These are phyloP conservation scores for Logfia minima DNA, from an alignment of 129 eudicot genomes.

Conservation along the genomic window DNA sequence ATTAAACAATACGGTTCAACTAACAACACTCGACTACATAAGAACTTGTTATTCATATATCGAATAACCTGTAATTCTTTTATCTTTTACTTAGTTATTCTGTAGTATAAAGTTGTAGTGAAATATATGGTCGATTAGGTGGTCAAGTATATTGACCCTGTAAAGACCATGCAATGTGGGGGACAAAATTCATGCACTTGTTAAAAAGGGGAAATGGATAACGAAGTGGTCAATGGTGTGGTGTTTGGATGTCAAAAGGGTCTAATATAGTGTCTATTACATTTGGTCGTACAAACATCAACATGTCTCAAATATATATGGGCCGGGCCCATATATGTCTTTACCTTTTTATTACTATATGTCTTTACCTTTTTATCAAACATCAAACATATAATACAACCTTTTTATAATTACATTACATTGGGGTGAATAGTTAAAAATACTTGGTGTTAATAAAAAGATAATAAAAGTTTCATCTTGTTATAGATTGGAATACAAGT, in stretches of 20 bases:
- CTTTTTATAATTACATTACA: too few relatives aligned
- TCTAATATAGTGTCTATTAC: conserved; percentile 4
- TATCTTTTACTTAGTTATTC: neutral
- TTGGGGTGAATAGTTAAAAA: too few relatives aligned
- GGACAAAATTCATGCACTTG: conserved; percentile 32
- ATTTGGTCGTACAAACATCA: conserved; percentile 28
- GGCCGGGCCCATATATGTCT: conserved; percentile 22
- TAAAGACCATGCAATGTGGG: conserved; percentile 37
- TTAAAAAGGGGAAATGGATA: conserved; percentile 20
- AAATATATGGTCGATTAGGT: neutral
- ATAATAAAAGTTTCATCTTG: too few relatives aligned
- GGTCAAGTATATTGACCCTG: neutral
- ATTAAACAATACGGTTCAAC: neutral
- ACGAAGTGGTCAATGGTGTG: conserved; percentile 14
- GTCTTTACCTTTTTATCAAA: neutral
- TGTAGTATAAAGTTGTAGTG: neutral
- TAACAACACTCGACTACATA: neutral
- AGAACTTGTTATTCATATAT: neutral
- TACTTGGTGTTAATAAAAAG: too few relatives aligned
- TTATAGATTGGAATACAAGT: neutral
- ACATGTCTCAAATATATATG: conserved; percentile 21
- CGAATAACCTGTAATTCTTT: neutral
- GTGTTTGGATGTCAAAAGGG: conserved; percentile 20
- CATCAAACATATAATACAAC: too few relatives aligned
- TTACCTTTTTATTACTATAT: neutral